Conservation (phyloP, 768 basidiomycete genomes). For the Mycena vulgaris region DNA sequence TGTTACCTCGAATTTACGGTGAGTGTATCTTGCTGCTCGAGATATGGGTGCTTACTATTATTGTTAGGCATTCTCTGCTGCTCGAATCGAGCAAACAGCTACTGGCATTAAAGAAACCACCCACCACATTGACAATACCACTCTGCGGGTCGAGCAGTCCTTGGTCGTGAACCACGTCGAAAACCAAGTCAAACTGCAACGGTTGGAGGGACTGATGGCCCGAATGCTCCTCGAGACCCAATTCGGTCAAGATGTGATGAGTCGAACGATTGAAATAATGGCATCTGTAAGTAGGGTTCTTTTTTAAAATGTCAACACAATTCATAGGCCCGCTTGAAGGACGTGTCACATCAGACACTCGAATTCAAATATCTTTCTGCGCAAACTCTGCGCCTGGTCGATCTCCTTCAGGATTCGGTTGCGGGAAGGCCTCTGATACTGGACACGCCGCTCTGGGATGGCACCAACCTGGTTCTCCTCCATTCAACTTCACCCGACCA, state of each 20-base stretch:
- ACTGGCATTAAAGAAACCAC: neutral
- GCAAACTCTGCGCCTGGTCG: no score
- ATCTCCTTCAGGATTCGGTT: no score
- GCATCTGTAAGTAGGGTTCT: neutral
- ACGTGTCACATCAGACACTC: neutral
- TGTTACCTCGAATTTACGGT: slow-evolving; percentile 29
- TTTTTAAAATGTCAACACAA: no score
- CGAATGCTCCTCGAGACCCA: neutral
- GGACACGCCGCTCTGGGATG: neutral
- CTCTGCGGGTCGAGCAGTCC: slow-evolving; percentile 17
- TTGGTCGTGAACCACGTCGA: neutral
- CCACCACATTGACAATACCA: neutral
- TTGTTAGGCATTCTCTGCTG: slow-evolving; percentile 5
- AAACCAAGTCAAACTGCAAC: neutral
- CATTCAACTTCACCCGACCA: neutral
- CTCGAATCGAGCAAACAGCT: neutral
- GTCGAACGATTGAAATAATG: slow-evolving; percentile 16
- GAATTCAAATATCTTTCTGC: slow-evolving; percentile 1
- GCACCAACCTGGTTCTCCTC: no score
- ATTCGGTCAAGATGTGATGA: neutral
- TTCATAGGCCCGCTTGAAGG: neutral
- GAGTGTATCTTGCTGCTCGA: neutral
- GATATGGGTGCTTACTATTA: neutral
- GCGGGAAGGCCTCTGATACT: neutral
- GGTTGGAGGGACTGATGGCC: slow-evolving; percentile 2